A percentile compares a stretch with the other conserved stretches of the same genome.
Evolutionary conservation across 352 stramenopile species (phyloP).

Genomic region (Globisporangium rhizosaccharum): DNA sequence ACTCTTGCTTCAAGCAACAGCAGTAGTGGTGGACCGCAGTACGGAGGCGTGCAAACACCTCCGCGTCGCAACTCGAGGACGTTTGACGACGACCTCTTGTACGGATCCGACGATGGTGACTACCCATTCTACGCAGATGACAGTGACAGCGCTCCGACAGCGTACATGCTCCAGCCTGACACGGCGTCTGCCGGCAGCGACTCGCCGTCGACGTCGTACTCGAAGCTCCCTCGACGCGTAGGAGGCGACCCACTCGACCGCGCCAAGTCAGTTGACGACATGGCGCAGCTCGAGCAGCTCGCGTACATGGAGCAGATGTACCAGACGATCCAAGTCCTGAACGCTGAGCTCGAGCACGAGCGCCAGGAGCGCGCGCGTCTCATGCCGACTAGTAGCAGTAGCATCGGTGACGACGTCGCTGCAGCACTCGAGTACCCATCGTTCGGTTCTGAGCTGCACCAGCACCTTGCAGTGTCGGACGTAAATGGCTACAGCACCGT

Average conservation of each 20-base stretch:
- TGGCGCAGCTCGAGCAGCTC: constrained; percentile 36
- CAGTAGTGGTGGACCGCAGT: background rate
- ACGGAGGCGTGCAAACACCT: background rate
- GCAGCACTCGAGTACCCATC: constrained; percentile 19
- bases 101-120: background rate
- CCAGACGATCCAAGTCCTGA: constrained; percentile 45
- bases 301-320: constrained; percentile 75
- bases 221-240: constrained; percentile 5
- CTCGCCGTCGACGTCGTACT: background rate
- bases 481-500: constrained; percentile 1
- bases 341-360: constrained; percentile 41
- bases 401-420: constrained; percentile 17
- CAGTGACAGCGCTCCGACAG: background rate
- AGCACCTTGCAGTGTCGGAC: background rate
- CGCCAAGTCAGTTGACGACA: background rate
- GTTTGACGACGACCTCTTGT: background rate
- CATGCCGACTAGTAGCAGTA: constrained; percentile 5
- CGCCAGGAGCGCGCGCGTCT: constrained; percentile 20
- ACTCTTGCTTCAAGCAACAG: background rate
- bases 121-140: constrained; percentile 1
- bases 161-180: constrained; percentile 1
- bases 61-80: background rate
- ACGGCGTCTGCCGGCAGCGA: background rate
- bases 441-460: constrained; percentile 5
- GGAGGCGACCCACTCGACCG: constrained; percentile 10